Evolutionary conservation across 768 basidiomycete species (phyloP).

Genomic region (Boletellus sp.): DNA sequence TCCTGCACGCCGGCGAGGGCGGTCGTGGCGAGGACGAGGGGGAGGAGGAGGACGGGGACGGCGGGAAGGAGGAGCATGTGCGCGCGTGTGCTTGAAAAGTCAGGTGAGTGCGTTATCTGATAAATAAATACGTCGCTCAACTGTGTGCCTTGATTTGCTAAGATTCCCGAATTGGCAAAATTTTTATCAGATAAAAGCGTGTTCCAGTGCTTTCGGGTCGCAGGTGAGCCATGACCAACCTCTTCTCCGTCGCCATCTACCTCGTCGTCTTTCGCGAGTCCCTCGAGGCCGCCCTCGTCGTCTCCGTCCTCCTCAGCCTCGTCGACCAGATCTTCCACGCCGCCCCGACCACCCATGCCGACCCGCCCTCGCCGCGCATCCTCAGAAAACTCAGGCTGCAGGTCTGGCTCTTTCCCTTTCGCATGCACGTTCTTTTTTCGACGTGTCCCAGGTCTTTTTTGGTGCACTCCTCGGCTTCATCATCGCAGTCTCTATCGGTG

Average conservation of each 20-base stretch:
- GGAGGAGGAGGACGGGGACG: neutral
- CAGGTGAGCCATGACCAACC: conserved; percentile 29
- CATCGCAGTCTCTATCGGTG: conserved; percentile 79
- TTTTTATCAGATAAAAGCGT: conserved; percentile 10
- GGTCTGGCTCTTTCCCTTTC: conserved; percentile 28
- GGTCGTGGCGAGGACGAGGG: conserved; percentile 29
- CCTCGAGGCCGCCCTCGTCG: conserved; percentile 87
- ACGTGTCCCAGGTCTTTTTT: conserved; percentile 58
- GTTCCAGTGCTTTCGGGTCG: neutral
- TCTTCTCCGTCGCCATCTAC: conserved; percentile 91
- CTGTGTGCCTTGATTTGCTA: neutral
- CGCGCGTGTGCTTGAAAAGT: too few species aligned
- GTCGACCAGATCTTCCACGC: conserved; percentile 77
- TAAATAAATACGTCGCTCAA: too few species aligned
- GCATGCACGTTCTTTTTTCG: neutral
- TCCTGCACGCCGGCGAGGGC: conserved; percentile 67
- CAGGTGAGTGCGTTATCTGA: neutral
- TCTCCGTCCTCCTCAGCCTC: conserved; percentile 87
- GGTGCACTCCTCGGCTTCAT: conserved; percentile 73
- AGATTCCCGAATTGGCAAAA: neutral
- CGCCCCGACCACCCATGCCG: neutral
- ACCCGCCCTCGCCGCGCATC: conserved; percentile 40
- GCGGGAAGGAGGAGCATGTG: too few species aligned
- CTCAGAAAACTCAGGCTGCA: conserved; percentile 69
- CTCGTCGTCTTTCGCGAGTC: conserved; percentile 97